Percentiles rank a stretch among this genome's conserved stretches.
Conservation (phyloP, 2,329 filamentous ascomycete genomes). For the Fusarium ramigenum region DNA sequence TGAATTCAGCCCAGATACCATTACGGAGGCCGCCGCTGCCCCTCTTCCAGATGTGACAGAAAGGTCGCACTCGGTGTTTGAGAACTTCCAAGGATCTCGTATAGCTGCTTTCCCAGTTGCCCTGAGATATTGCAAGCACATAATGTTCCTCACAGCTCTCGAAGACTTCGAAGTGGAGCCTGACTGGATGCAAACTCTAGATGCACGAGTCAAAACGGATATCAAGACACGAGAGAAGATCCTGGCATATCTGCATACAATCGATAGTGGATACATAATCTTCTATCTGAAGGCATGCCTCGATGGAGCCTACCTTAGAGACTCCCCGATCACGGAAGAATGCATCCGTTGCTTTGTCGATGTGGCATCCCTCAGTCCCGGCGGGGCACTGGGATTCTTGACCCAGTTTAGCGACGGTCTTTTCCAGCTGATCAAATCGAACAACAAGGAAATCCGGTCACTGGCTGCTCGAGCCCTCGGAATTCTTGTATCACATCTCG, state of each 20-base stretch:
- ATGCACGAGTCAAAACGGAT: constrained; percentile 76
- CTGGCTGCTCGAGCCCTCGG: constrained; percentile 77
- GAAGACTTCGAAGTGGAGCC: constrained; percentile 69
- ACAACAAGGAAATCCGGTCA: constrained; percentile 73
- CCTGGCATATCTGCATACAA: constrained; percentile 59
- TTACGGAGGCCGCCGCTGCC: constrained; percentile 50
- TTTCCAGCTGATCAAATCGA: constrained; percentile 71
- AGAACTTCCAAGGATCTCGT: constrained; percentile 58
- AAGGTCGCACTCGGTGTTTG: constrained; percentile 44
- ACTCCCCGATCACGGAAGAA: constrained; percentile 54
- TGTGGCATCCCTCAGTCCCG: constrained; percentile 61
- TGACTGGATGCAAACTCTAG: constrained; percentile 86
- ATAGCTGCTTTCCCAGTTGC: constrained; percentile 72
- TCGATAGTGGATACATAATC: constrained; percentile 51
- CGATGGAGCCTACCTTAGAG: constrained; percentile 62
- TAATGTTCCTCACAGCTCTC: constrained; percentile 61
- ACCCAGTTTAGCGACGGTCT: constrained; percentile 61
- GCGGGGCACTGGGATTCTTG: constrained; percentile 60
- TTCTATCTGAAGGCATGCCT: constrained; percentile 65
- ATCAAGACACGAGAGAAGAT: constrained; percentile 69
- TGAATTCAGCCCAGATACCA: constrained; percentile 45
- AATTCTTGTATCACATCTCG: constrained; percentile 75
- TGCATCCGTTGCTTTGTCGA: constrained; percentile 64
- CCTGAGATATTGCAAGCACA: constrained; percentile 71
- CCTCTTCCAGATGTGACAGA: constrained; percentile 37